Conservation (phyloP, 208 protist genomes). For the Crithidia thermophila region DNA sequence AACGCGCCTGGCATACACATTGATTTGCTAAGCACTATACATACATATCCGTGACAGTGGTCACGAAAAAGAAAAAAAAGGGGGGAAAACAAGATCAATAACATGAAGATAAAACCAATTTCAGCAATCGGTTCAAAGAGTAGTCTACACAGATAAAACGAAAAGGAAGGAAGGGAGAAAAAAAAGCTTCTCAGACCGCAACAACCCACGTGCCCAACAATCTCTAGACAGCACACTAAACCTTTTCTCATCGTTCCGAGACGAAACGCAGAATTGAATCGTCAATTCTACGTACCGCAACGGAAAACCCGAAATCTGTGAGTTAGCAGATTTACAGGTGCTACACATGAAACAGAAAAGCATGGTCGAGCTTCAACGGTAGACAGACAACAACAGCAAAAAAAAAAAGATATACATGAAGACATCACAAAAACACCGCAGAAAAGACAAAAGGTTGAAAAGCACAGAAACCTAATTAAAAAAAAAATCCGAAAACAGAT, state of each 20-base stretch:
- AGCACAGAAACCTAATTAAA: background rate
- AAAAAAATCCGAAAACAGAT: background rate
- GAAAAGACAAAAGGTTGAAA: slow-evolving; percentile 7
- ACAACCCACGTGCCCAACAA: too few species aligned
- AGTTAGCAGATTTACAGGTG: background rate
- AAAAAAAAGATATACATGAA: background rate
- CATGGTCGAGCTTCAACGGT: background rate
- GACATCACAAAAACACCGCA: background rate
- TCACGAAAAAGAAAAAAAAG: background rate
- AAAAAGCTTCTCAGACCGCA: background rate
- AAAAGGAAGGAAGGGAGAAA: background rate
- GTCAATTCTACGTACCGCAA: too few species aligned
- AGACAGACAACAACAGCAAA: background rate
- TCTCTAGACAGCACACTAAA: too few species aligned
- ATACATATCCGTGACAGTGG: too few species aligned
- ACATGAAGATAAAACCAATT: too few species aligned
- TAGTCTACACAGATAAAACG: too few species aligned
- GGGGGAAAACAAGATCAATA: background rate
- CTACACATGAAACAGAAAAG: background rate
- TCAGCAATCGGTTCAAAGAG: too few species aligned
- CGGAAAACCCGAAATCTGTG: background rate
- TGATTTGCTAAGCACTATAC: too few species aligned
- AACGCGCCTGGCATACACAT: too few species aligned
- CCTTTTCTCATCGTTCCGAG: too few species aligned
- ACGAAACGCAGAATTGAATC: too few species aligned